Percentiles rank a stretch among this genome's conserved stretches.
Evolutionary conservation across 805 yeast species (phyloP).

Genomic region (Wickerhamomyces subpelliculosus): DNA sequence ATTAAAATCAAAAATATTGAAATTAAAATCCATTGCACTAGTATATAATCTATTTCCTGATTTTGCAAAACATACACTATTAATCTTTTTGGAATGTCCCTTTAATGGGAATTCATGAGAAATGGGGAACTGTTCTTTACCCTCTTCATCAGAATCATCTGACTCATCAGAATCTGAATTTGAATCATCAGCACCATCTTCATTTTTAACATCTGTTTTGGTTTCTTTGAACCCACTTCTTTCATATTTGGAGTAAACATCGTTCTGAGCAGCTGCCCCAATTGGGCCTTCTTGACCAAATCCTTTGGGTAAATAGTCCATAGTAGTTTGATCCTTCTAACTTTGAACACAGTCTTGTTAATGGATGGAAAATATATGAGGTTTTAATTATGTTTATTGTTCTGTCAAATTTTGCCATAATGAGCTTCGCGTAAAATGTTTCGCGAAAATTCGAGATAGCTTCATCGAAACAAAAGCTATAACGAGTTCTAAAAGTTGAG

Average conservation of each 20-base stretch:
- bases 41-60: slow-evolving; percentile 22
- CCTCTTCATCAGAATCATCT: slow-evolving; percentile 20
- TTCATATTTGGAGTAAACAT: slow-evolving; percentile 1
- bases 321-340: background rate
- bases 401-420: no score
- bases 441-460: no score
- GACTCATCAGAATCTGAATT: slow-evolving; percentile 5
- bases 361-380: no score
- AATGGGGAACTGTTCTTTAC: slow-evolving; percentile 25
- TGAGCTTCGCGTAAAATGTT: no score
- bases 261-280: background rate
- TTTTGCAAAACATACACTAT: slow-evolving; percentile 17
- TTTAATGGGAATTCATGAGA: slow-evolving; percentile 24
- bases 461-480: no score
- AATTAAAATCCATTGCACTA: slow-evolving; percentile 18
- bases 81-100: slow-evolving; percentile 16
- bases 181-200: slow-evolving; percentile 1
- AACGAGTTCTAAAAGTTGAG: no score
- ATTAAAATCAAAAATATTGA: slow-evolving; percentile 27
- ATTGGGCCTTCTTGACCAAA: slow-evolving; percentile 8
- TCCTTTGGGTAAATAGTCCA: slow-evolving; percentile 9
- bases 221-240: background rate
- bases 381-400: no score
- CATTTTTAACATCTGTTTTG: background rate
- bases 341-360: no score